Conservation (phyloP, 164 flowering plant genomes). For the Tinospora cordifolia region DNA sequence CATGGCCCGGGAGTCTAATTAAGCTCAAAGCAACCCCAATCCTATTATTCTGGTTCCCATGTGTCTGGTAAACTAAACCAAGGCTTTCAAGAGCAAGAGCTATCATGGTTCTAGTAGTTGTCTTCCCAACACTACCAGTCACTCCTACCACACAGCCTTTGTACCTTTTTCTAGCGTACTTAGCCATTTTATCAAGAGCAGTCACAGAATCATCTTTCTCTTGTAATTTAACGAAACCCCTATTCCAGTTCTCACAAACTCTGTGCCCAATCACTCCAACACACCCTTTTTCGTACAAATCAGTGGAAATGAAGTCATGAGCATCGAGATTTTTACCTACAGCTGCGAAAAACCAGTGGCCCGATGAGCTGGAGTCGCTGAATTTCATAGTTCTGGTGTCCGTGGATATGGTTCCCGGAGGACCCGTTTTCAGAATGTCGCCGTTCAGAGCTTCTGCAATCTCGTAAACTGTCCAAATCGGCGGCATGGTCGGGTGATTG, state of each 20-base stretch:
- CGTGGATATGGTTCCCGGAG: constrained; percentile 27
- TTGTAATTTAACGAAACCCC: constrained; percentile 28
- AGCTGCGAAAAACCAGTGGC: constrained; percentile 32
- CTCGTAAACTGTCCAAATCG: constrained; percentile 23
- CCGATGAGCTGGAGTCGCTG: neutral
- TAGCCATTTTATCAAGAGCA: constrained; percentile 30
- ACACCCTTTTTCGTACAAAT: constrained; percentile 21
- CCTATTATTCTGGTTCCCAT: constrained; percentile 25
- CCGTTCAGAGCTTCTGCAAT: constrained; percentile 29
- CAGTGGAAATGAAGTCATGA: constrained; percentile 25
- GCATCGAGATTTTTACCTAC: constrained; percentile 25
- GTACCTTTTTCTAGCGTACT: constrained; percentile 25
- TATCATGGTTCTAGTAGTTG: constrained; percentile 30
- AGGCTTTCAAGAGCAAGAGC: constrained; percentile 28
- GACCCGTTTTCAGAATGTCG: constrained; percentile 25
- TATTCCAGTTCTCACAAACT: constrained; percentile 26
- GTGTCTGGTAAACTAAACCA: constrained; percentile 24
- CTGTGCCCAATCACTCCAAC: constrained; percentile 28
- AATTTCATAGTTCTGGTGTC: constrained; percentile 22
- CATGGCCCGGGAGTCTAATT: constrained; percentile 23
- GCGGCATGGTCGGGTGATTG: neutral
- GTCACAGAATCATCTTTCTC: constrained; percentile 10
- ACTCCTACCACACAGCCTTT: constrained; percentile 20
- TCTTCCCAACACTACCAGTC: constrained; percentile 34
- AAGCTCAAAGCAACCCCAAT: constrained; percentile 30